Evolutionary conservation across 192 early-diverging fungal genomes (phyloP).

Genomic region (Coemansia sp.): DNA sequence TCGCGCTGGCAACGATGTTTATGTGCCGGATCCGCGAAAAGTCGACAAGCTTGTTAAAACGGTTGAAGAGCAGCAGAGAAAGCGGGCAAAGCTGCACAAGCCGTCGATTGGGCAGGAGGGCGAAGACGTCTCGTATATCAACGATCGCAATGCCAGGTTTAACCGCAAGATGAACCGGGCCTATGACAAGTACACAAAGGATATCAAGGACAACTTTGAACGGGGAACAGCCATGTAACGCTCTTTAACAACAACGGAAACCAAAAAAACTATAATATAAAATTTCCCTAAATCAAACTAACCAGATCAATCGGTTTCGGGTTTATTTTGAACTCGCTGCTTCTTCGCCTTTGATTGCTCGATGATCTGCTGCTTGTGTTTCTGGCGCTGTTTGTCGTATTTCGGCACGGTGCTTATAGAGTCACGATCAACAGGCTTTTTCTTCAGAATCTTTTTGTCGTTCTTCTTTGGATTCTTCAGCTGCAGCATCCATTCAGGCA

Average conservation of each 20-base stretch:
- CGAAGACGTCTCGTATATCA: conserved; percentile 95
- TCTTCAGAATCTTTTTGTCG: conserved; percentile 69
- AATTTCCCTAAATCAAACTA: too few relatives aligned
- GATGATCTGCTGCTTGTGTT: conserved; percentile 60
- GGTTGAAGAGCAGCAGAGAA: conserved; percentile 74
- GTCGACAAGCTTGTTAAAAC: conserved; percentile 72
- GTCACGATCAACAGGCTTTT: conserved; percentile 71
- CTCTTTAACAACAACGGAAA: too few relatives aligned
- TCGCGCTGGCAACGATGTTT: conserved; percentile 14
- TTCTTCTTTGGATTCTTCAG: conserved; percentile 69
- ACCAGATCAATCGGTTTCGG: background rate
- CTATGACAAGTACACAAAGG: conserved; percentile 93
- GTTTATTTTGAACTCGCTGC: conserved; percentile 6
- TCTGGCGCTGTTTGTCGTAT: conserved; percentile 71
- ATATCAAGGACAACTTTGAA: conserved; percentile 87
- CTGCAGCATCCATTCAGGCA: conserved; percentile 97
- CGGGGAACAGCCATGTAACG: conserved; percentile 76
- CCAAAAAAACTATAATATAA: too few relatives aligned
- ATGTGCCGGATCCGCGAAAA: conserved; percentile 64
- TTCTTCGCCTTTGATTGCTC: conserved; percentile 55
- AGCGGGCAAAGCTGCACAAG: conserved; percentile 57
- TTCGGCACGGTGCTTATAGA: conserved; percentile 76
- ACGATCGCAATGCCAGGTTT: conserved; percentile 92
- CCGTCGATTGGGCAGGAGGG: conserved; percentile 62
- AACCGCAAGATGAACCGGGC: conserved; percentile 95